Evolutionary conservation across 495 filamentous ascomycete genomes (phyloP).

Genomic region (Barbatosphaeria neglecta): DNA sequence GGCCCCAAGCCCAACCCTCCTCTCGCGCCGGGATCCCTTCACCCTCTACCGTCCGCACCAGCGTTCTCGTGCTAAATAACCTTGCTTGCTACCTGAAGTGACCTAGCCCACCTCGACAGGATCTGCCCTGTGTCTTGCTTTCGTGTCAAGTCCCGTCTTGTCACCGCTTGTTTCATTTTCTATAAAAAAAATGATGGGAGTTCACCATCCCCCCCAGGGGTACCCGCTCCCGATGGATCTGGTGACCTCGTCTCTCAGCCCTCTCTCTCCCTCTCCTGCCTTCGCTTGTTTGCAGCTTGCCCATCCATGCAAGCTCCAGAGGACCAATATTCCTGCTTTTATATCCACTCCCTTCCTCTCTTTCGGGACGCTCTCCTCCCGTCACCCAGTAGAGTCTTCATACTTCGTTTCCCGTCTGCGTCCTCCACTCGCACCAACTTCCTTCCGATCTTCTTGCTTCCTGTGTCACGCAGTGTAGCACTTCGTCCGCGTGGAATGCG

Average conservation of each 20-base stretch:
- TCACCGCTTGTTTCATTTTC: conserved; percentile 23
- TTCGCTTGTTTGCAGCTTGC: background rate
- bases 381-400: background rate
- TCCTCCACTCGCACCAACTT: background rate
- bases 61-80: conserved; percentile 8
- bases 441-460: background rate
- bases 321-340: background rate
- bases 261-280: too few species aligned
- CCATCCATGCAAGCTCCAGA: background rate
- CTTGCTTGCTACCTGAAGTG: conserved; percentile 16
- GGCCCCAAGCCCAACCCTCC: conserved; percentile 8
- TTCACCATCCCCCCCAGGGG: conserved; percentile 8
- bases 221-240: conserved; percentile 24
- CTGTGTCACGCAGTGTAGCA: background rate
- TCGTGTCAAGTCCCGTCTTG: conserved; percentile 11
- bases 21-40: conserved; percentile 5
- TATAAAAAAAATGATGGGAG: conserved; percentile 10
- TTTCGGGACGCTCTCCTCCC: background rate
- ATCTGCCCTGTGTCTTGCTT: conserved; percentile 13
- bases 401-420: background rate
- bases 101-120: conserved; percentile 16
- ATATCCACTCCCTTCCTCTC: background rate
- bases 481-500: background rate
- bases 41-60: conserved; percentile 9
- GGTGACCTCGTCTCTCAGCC: conserved; percentile 25